Base-by-base conservation (phyloP, 306 rosid species). In the Casuarina equisetifolia region DNA sequence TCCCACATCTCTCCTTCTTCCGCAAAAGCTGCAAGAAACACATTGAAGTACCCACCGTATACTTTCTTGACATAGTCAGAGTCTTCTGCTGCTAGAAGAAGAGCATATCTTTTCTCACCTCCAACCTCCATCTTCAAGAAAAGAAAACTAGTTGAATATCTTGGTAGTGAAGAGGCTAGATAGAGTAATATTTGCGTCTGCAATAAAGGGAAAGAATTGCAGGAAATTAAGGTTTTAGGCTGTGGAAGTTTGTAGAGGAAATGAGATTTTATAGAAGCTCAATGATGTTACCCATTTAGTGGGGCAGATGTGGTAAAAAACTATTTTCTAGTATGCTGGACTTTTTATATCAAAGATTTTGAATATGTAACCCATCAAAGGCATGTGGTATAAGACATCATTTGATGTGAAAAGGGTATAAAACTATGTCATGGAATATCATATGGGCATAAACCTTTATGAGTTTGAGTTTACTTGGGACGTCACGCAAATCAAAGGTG, bases 1-100 rank as follows among this genome's bases (percentile, higher is more conserved):
- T 90, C 93, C 95, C 95, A 90, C 13, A 16, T 81, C 35, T 90
- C 93, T 58, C 87, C 95, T 78, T 86, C 92, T 51, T 77, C 88
- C 13, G 90, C 95, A 50, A 87, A 92, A 51, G 89, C 87, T 70
- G 82, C 78, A 42, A 79, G 78, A 53, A 79, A 92, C 52, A 92
- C 87, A 36, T 88, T 73, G 55, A 87, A 84, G 85, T 88, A 92
- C 36, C 93, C 90, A 15, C 90, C 95, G 9, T 90, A 85, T 12
- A 74, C 82, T 73, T 84, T 83, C 79, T 85, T 80, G 46, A 84
- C 91, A 50, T 87, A 85, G 3, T 90, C 94, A 1, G 94, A 86
- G 40, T 92, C 97, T 49, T 61, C 76, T 40, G 82, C 87, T 52
- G 91, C 92, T 9, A 85, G 89, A 43, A 91, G 84, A 69, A 91